Base-by-base conservation (phyloP, 2,329 filamentous ascomycete species). In the Juglanconis sp. region DNA sequence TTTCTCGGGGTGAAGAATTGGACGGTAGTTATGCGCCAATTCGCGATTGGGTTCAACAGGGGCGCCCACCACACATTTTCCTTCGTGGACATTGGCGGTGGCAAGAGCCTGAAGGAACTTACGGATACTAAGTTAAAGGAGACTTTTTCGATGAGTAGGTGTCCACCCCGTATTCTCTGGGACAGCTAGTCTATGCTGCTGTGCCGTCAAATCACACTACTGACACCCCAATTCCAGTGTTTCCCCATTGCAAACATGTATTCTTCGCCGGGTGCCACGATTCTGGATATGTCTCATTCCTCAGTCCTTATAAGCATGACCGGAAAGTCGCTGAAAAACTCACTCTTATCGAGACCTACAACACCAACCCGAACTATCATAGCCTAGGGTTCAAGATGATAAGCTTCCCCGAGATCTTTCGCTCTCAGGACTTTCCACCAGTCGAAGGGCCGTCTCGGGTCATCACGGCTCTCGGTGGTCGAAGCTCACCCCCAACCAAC, bases 221-320 rank as follows among this genome's bases (percentile, higher is more conserved):
- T 53, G 36, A 53, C 36, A 24, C 30, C 4, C 10, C 32, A 5
- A 8, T 5, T 10, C 4, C 24, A 53, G 51, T 53, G 36, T 40
- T 53, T 10, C 51, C 51, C 15, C 51, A 42, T 31, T 53, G 51
- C 17, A 53, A 53, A 44, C 51, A 53, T 42, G 51, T 53, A 7
- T 53, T 53, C 51, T 53, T 53, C 31, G 51, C 51, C 9, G 51
- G 51, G 13, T 42, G 35, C n/a, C 51, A 53, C 51, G 51, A 53
- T 35, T 38, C 36, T n/a, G 51, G 51, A n/a, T 53, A 53, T n/a
- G 51, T 53, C 35, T 53, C 51, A 2, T 53, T 53, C 36, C 51
- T 53, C 9, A 42, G 36, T 7, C 51, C 51, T 4, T 53, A 53
- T 35, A 53, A 53, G 36, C 51, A 40, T 35, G 51, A 53, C 11